These are phyloP conservation scores for Lecanosticta acicola DNA, from an alignment of 2,329 filamentous ascomycete species.

Conservation along the genomic window DNA sequence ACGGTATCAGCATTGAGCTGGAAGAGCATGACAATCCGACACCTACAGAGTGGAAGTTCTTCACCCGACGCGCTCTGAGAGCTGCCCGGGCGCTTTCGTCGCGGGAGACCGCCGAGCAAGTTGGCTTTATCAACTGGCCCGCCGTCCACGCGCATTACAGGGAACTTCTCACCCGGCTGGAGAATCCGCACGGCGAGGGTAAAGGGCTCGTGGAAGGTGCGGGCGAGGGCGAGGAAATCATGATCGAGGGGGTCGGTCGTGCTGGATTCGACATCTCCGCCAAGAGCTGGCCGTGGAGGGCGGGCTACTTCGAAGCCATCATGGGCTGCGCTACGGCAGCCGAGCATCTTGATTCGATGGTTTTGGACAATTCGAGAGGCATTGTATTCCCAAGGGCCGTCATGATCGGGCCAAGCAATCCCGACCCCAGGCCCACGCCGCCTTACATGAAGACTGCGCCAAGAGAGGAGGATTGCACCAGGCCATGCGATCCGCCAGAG, in stretches of 20 bases:
- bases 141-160: constrained; percentile 56
- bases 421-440: constrained; percentile 66
- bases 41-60: constrained; percentile 72
- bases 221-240: constrained; percentile 35
- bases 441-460: constrained; percentile 59
- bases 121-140: constrained; percentile 63
- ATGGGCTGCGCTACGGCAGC: constrained; percentile 71
- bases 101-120: constrained; percentile 52
- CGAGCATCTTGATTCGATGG: constrained; percentile 75
- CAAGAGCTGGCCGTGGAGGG: constrained; percentile 77
- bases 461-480: constrained; percentile 67
- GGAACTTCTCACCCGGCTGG: constrained; percentile 59
- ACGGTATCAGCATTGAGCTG: constrained; percentile 65
- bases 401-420: constrained; percentile 78
- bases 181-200: constrained; percentile 65
- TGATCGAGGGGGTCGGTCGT: constrained; percentile 50
- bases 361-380: constrained; percentile 61
- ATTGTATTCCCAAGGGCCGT: constrained; percentile 66
- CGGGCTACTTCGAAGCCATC: constrained; percentile 77
- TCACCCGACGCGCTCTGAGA: constrained; percentile 63
- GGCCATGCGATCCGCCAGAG: constrained; percentile 65
- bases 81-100: constrained; percentile 46
- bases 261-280: constrained; percentile 62
- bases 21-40: constrained; percentile 73
- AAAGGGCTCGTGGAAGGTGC: constrained; percentile 56